Conservation (phyloP, 768 basidiomycete species). For the Leccinum broughii region DNA sequence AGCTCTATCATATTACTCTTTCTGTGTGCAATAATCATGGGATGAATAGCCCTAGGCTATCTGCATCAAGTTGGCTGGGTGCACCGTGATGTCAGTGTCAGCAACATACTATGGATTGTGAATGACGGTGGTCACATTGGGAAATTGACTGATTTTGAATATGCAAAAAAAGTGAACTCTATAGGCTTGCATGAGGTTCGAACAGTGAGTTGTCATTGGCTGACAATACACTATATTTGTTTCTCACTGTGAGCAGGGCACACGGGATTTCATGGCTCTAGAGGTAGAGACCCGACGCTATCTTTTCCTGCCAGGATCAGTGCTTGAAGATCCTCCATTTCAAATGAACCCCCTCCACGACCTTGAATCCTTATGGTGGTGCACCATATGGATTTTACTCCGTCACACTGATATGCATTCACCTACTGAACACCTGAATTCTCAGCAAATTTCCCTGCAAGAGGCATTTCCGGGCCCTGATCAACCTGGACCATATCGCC, state of each 20-base stretch:
- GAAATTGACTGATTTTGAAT: constrained; percentile 17
- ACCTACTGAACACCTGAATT: neutral
- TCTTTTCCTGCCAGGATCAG: neutral
- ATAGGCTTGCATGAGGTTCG: neutral
- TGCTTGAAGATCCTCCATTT: neutral
- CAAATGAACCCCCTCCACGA: neutral
- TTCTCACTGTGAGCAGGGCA: neutral
- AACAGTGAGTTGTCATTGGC: constrained; percentile 7
- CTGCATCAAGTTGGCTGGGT: constrained; percentile 10
- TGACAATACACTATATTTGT: neutral
- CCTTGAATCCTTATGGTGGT: neutral
- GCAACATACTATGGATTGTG: neutral
- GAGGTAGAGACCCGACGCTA: neutral
- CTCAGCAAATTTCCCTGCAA: no score
- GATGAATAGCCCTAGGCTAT: constrained; percentile 1
- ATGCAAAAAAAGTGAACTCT: constrained; percentile 3
- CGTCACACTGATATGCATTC: neutral
- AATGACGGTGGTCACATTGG: neutral
- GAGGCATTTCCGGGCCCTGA: no score
- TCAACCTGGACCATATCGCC: no score
- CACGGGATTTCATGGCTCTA: neutral
- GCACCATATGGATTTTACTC: neutral
- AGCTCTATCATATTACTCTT: neutral
- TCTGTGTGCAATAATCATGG: neutral
- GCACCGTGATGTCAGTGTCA: constrained; percentile 7